phyloP scores from a whole-genome alignment of 306 rosid species.

The apple (Malus domestica) region DNA sequence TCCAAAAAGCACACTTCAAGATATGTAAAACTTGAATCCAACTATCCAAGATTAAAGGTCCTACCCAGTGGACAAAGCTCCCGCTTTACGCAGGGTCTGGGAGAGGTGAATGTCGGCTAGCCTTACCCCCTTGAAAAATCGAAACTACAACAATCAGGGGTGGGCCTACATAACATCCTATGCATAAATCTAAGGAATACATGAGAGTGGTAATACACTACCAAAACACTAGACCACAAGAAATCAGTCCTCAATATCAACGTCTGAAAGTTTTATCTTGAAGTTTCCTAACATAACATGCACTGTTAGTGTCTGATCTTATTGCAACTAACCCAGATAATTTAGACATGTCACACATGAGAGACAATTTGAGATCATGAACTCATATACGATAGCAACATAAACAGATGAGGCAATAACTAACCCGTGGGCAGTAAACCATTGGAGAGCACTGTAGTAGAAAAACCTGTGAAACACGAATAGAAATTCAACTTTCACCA shows the following conservation, averaged over 20 bases:
- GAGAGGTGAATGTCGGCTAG: too few species aligned
- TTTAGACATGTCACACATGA: not conserved
- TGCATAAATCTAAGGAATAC: not conserved
- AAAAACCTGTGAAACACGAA: slow-evolving; percentile 58
- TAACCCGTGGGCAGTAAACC: slow-evolving; percentile 88
- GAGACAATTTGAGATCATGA: not conserved
- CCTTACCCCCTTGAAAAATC: not conserved
- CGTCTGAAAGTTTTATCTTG: not conserved
- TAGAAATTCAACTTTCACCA: not conserved
- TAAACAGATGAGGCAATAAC: slow-evolving; percentile 21
- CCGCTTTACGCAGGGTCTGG: too few species aligned
- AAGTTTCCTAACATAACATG: not conserved
- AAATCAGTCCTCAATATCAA: not conserved
- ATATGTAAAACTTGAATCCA: not conserved
- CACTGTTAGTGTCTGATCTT: not conserved
- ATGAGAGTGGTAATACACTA: not conserved
- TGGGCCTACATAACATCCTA: not conserved
- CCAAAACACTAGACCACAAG: not conserved
- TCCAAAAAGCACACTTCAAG: not conserved
- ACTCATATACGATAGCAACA: not conserved
- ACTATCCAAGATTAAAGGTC: not conserved
- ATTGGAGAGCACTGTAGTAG: slow-evolving; percentile 74
- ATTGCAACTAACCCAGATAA: not conserved
- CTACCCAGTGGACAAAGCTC: too few species aligned
- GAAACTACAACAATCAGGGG: not conserved